Base-by-base conservation (phyloP, 1,284 basidiomycete species). In the Uromyces viciae-fabae region DNA sequence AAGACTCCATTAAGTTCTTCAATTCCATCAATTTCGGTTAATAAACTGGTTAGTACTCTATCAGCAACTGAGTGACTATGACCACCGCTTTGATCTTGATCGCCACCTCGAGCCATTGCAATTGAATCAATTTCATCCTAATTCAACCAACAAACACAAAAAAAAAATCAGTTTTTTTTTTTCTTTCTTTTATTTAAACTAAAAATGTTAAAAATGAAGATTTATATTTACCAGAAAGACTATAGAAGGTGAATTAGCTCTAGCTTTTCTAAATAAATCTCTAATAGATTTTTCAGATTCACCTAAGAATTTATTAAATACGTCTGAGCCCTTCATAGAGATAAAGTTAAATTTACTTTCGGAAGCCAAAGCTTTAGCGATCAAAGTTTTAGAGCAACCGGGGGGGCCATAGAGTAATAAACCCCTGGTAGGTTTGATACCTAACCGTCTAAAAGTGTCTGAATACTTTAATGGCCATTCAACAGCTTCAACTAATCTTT, bases 1-100 rank as follows among this genome's bases (percentile, higher is more conserved):
- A 94, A 94, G 19, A 99, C 97, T 0, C 95, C 94, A 3, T 92
- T 88, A 28, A 98, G 88, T 86, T 94, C 93, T 86, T 98, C 94
- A 1, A 99, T 93, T 17, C 97, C 97, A 85, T 99, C 97, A 94
- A 99, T 98, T 86, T 98, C 97, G 85, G 95, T 99, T 75, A 99
- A 87, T 28, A 99, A 88, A 81, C 91, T 96, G 0, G 95, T 97
- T 25, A 99, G 89, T 17, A 98, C 94, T 8, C 96, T 94, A 84
- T 94, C 92, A n/a, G 86, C 86, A 83, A 94, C 91, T 0, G 90
- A 89, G 3, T 15, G 33, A 4, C 87, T 88, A 66, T 91, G 91
- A 17, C 90, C 89, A 2, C 89, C 88, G 1, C 22, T 49, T 22
- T 22, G 11, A 11, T 36, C 9, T 2, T 52, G 33, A 38, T 90